Percentiles rank a stretch among this genome's conserved stretches.
Conservation (phyloP, 2,329 filamentous ascomycete species). For the Sporothrix brasiliensis region DNA sequence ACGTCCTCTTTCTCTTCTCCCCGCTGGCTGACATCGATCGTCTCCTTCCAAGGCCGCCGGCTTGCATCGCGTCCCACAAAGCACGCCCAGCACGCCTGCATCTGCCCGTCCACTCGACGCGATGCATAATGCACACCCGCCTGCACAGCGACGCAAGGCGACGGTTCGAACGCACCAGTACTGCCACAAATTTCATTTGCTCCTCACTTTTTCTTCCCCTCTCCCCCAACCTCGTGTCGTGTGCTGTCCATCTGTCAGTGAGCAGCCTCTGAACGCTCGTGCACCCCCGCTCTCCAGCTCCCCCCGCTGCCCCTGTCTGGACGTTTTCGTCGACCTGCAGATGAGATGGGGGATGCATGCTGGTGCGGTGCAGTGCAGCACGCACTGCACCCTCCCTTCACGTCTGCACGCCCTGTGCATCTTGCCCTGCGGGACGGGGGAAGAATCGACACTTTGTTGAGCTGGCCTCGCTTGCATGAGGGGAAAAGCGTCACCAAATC, state of each 20-base stretch:
- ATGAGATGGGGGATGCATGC: slow-evolving; percentile 25
- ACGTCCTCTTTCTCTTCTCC: background rate
- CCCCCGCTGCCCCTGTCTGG: slow-evolving; percentile 4
- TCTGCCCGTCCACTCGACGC: background rate
- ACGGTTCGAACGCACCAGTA: background rate
- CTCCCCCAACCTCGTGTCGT: background rate
- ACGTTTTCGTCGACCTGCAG: slow-evolving; percentile 31
- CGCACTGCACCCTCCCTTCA: background rate
- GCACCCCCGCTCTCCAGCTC: background rate
- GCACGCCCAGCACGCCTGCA: background rate
- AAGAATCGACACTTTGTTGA: background rate
- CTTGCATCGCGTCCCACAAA: slow-evolving; percentile 15
- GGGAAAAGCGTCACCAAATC: slow-evolving; percentile 26
- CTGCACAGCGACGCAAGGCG: slow-evolving; percentile 2
- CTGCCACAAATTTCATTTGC: background rate
- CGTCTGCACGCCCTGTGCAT: background rate
- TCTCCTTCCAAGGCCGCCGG: slow-evolving; percentile 12
- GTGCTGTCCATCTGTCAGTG: background rate
- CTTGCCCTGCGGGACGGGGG: background rate
- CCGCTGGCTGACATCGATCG: slow-evolving; percentile 5
- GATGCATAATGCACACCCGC: background rate
- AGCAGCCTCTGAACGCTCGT: background rate
- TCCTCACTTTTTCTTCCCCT: background rate
- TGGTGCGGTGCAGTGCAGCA: slow-evolving; percentile 4
- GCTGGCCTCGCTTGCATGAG: slow-evolving; percentile 8